Base-by-base conservation (phyloP, 1,284 basidiomycete genomes). In the Ustilago hordei region DNA sequence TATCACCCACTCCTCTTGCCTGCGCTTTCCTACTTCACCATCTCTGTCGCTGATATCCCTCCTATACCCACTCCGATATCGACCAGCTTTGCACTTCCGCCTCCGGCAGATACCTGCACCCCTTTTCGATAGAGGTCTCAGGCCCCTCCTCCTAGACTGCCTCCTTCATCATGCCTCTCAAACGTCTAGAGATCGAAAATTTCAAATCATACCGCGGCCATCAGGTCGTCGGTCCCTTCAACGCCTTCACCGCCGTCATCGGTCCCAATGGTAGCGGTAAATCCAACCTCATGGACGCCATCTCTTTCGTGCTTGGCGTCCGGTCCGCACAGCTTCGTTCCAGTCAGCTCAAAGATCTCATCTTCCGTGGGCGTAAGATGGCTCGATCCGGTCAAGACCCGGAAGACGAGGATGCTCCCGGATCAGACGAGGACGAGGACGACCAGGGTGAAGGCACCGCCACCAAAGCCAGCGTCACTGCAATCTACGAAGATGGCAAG, bases 201-300 rank as follows among this genome's bases (percentile, higher is more conserved):
- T 86, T 86, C 76, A 86, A 86, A 60, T 78, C 67, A 59, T 95
- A 96, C 85, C 92, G 93, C 75, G 93, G 93, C 52, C 92, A 92
- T 84, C 93, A 94, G 87, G 90, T 90, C 47, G 94, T 96, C 55
- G 95, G 95, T 0, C 95, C 95, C 4, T 96, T 97, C 88, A 91
- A 90, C 85, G 91, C 92, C 81, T 99, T 99, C 87, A 96, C 95
- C 0, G 95, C 94, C 17, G 91, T 98, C 78, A 98, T 86, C 81
- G 97, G 97, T 31, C 96, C 97, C 52, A 99, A 99, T 92, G 97
- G 97, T 66, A 95, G 95, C 4, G 97, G 97, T 76, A 99, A 99
- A 87, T 96, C 94, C 39, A 99, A 99, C 86, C 91, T 99, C 74
- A 99, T 99, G 97, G 97, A 99, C 86, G 97, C 97, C 64, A 98